phyloP scores from a whole-genome alignment of 1,284 basidiomycete genomes.

The Cystobasidiaceae sp. region DNA sequence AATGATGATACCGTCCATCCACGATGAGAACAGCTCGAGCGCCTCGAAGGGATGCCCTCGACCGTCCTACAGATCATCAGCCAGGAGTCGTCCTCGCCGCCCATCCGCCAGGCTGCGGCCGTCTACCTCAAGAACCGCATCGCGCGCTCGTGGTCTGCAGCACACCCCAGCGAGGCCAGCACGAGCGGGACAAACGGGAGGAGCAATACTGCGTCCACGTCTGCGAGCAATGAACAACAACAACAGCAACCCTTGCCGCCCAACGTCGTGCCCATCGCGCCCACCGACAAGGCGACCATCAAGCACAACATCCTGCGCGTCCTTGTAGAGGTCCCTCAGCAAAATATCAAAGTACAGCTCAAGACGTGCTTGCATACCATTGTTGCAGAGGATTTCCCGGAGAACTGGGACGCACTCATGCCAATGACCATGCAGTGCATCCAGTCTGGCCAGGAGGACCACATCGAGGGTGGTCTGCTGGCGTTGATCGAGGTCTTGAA shows the following conservation, averaged over 20 bases:
- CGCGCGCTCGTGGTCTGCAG: conserved; percentile 21
- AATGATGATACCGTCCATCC: background rate
- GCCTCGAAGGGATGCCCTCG: conserved; percentile 69
- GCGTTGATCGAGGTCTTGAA: conserved; percentile 67
- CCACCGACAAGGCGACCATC: conserved; percentile 63
- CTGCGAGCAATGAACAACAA: conserved; percentile 53
- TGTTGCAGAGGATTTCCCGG: conserved; percentile 67
- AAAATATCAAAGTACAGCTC: conserved; percentile 64
- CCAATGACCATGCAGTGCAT: conserved; percentile 51
- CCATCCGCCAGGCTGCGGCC: conserved; percentile 52
- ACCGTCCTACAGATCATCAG: conserved; percentile 75
- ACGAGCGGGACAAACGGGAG: background rate
- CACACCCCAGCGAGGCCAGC: background rate
- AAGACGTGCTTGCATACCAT: conserved; percentile 64
- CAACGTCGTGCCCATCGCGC: conserved; percentile 52
- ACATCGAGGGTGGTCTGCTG: conserved; percentile 71
- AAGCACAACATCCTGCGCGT: conserved; percentile 62
- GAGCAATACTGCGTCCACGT: conserved; percentile 39
- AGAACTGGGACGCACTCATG: conserved; percentile 63
- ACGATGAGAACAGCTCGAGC: conserved; percentile 55
- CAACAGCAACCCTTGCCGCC: conserved; percentile 13
- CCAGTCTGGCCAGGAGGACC: conserved; percentile 58
- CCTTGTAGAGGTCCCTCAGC: conserved; percentile 55
- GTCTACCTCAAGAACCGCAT: conserved; percentile 78
- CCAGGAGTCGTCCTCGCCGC: conserved; percentile 41